Percentiles rank a stretch among this genome's conserved stretches.
These are phyloP conservation scores for Hsuehochloa calcarea DNA, from an alignment of 176 grass and related monocot species.

Conservation along the genomic window DNA sequence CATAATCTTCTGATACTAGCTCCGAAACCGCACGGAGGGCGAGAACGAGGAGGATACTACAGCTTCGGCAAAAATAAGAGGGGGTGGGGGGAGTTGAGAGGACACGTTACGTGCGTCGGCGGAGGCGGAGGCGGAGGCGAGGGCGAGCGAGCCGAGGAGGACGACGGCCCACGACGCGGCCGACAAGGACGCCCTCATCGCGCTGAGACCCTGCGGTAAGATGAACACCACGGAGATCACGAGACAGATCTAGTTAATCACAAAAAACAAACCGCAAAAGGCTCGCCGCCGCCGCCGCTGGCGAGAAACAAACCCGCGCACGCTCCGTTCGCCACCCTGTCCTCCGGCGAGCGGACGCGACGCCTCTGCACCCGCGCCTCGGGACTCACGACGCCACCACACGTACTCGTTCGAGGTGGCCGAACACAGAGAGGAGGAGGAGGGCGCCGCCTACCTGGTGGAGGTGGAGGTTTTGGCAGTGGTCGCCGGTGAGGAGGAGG, in stretches of 20 bases:
- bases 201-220: not conserved
- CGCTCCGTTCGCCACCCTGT: not conserved
- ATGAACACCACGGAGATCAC: not conserved
- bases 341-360: not conserved
- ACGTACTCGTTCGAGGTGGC: not conserved
- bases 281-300: not conserved
- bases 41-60: not conserved
- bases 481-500: not conserved
- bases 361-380: too few relatives aligned
- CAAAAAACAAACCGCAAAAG: too few relatives aligned
- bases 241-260: not conserved
- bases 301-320: not conserved
- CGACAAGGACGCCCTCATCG: not conserved
- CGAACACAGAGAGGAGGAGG: not conserved
- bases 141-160: conserved; percentile 12
- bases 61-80: too few relatives aligned
- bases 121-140: not conserved
- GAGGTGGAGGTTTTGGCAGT: not conserved
- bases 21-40: not conserved
- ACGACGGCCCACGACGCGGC: not conserved
- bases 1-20: not conserved
- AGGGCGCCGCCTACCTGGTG: not conserved
- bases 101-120: conserved; percentile 13
- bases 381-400: not conserved
- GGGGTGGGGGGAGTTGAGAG: not conserved